Percentiles rank a stretch among this genome's conserved stretches.
Conservation (phyloP, 768 basidiomycete genomes). For the Asterophora parasitica region DNA sequence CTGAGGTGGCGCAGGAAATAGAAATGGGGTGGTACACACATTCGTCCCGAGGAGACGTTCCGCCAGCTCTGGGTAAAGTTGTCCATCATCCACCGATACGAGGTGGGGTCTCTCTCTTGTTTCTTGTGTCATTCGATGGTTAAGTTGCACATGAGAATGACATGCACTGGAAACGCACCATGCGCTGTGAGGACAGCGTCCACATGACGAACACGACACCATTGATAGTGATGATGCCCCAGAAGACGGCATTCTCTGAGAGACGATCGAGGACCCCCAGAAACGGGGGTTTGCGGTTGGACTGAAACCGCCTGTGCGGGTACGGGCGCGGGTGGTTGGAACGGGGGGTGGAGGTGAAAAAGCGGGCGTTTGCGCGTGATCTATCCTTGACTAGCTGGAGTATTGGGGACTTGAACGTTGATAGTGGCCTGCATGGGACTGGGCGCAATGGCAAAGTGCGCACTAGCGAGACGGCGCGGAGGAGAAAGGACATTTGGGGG, state of each 20-base stretch:
- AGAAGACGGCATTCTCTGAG: constrained; percentile 51
- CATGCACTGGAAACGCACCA: constrained; percentile 19
- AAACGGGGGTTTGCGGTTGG: constrained; percentile 12
- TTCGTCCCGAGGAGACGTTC: constrained; percentile 59
- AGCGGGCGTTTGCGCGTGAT: constrained; percentile 4
- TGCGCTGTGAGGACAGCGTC: constrained; percentile 39
- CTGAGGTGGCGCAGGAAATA: too few relatives aligned
- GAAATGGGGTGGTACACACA: constrained; percentile 37
- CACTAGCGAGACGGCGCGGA: constrained; percentile 5
- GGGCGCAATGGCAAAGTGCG: background rate
- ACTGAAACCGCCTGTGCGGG: constrained; percentile 11
- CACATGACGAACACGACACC: constrained; percentile 57
- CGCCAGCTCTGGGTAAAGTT: constrained; percentile 61
- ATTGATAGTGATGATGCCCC: constrained; percentile 61
- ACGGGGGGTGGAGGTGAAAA: constrained; percentile 12
- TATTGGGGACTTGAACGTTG: background rate
- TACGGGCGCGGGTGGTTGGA: constrained; percentile 12
- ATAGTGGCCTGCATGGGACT: constrained; percentile 8
- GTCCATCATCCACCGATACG: constrained; percentile 45
- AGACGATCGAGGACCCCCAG: constrained; percentile 46
- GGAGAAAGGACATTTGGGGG: constrained; percentile 6
- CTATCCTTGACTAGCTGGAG: background rate
- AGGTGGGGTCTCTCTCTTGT: constrained; percentile 34
- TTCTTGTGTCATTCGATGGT: constrained; percentile 19
- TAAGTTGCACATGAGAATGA: constrained; percentile 2